These are phyloP conservation scores for Fusarium hostae DNA, from an alignment of 2,329 filamentous ascomycete genomes.

Conservation along the genomic window DNA sequence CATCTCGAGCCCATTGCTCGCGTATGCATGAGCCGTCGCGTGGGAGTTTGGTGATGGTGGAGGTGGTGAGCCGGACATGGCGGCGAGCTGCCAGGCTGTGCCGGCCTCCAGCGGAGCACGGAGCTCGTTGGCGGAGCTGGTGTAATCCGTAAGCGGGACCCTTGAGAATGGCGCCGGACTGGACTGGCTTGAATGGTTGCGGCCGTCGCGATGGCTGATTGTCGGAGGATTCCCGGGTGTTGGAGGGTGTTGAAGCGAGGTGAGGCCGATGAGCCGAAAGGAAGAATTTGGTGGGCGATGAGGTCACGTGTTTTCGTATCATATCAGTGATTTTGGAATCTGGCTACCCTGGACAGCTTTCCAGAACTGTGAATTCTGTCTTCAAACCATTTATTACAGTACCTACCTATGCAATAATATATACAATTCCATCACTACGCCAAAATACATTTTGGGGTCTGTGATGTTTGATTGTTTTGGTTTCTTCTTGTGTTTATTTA, in stretches of 20 bases:
- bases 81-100: constrained; percentile 15
- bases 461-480: background rate
- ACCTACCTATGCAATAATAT: background rate
- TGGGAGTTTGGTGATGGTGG: constrained; percentile 42
- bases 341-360: constrained; percentile 4
- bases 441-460: background rate
- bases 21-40: constrained; percentile 55
- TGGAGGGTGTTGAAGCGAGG: constrained; percentile 53
- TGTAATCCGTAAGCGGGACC: constrained; percentile 37
- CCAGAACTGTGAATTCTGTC: background rate
- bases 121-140: constrained; percentile 32
- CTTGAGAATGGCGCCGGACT: constrained; percentile 28
- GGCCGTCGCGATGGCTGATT: constrained; percentile 54
- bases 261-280: constrained; percentile 49
- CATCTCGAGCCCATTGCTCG: constrained; percentile 59
- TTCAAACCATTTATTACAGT: background rate
- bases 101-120: constrained; percentile 41
- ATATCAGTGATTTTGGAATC: background rate
- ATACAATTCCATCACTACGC: background rate
- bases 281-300: constrained; percentile 21
- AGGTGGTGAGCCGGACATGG: constrained; percentile 46
- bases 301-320: constrained; percentile 15
- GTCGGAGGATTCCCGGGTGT: constrained; percentile 56
- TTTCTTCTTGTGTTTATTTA: background rate
- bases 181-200: constrained; percentile 16